Evolutionary conservation across 345 rosid genomes (phyloP), one percentile per base, ranked within the genome.

Genomic region (Mallotus nudiflorus): DNA sequence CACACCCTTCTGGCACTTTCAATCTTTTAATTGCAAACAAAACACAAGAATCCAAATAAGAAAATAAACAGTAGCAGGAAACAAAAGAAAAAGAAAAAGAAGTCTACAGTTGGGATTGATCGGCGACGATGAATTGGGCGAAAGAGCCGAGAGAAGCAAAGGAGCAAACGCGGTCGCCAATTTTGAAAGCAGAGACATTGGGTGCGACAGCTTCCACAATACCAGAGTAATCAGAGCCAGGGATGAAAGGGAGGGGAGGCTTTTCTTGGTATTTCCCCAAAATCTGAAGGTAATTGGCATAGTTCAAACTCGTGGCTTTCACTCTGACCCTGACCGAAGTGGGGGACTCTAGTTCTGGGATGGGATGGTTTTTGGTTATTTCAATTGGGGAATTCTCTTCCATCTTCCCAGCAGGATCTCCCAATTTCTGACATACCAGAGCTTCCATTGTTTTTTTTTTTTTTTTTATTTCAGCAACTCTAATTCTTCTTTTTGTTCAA

Each of bases 361-460:
- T 78, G 31, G 93, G 87, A 14, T 82, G 73, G 24, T 22, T 82
- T 64, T 73, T 80, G 51, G 59, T 76, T 20, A 92, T 65, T 6
- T 66, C 82, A 11, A 90, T 81, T 31, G 97, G 88, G 29, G 81
- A 42, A 68, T 68, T 77, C 4, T 77, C 82, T 16, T 72, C 69
- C 45, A 89, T n/a, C n/a, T n/a, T n/a, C n/a, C n/a, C n/a, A n/a
- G n/a, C 74, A 37, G 97, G 97, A 74, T 90, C 97, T 0, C 96
- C 96, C 68, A 91, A 68, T 70, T 80, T 82, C 78, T 74, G 77
- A 76, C 99, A 92, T 48, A 95, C 75, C 79, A 93, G 65, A 42
- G 98, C 98, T 81, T 93, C 96, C 98, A 93, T 91, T n/a, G n/a
- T n/a, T n/a, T n/a, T n/a, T n/a, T n/a, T n/a, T 33, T 33, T 33